Percentiles rank a stretch among this genome's conserved stretches.
phyloP scores from a whole-genome alignment of 768 basidiomycete species.

The Tricholoma saponaceum region DNA sequence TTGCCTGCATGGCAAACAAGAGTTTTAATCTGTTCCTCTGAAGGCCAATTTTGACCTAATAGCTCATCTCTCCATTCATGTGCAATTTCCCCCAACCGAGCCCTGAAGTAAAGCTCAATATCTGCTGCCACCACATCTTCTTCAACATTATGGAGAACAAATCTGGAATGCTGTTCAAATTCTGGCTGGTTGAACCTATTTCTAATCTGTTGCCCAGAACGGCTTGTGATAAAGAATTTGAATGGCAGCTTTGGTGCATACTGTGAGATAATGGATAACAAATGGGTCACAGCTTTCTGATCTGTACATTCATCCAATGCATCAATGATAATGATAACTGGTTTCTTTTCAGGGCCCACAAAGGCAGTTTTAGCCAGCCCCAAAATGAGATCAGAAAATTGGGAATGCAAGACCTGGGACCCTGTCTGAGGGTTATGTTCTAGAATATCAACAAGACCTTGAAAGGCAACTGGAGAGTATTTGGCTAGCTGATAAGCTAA shows the following conservation, averaged over 20 bases:
- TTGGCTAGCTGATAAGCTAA: neutral
- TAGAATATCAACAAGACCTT: too few relatives aligned
- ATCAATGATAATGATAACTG: neutral
- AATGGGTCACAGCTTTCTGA: neutral
- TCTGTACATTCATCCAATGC: neutral
- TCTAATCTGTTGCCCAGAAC: neutral
- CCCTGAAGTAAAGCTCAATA: too few relatives aligned
- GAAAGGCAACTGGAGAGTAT: neutral
- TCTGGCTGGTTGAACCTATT: neutral
- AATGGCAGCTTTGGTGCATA: too few relatives aligned
- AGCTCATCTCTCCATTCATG: too few relatives aligned
- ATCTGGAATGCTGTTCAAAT: neutral
- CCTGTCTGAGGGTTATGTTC: too few relatives aligned
- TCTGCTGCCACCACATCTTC: neutral
- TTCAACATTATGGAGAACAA: slow-evolving; percentile 1
- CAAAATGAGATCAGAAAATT: neutral
- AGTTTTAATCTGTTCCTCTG: neutral
- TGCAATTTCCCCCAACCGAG: too few relatives aligned
- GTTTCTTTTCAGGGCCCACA: neutral
- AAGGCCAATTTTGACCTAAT: too few relatives aligned
- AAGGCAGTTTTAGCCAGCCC: too few relatives aligned
- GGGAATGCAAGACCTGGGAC: neutral
- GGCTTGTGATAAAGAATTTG: neutral
- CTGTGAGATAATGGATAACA: neutral
- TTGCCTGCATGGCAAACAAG: neutral